Evolutionary conservation across 1,139 yeast genomes (phyloP), one percentile per base, ranked within the genome.

Genomic region (Debaryomycetaceae sp.): DNA sequence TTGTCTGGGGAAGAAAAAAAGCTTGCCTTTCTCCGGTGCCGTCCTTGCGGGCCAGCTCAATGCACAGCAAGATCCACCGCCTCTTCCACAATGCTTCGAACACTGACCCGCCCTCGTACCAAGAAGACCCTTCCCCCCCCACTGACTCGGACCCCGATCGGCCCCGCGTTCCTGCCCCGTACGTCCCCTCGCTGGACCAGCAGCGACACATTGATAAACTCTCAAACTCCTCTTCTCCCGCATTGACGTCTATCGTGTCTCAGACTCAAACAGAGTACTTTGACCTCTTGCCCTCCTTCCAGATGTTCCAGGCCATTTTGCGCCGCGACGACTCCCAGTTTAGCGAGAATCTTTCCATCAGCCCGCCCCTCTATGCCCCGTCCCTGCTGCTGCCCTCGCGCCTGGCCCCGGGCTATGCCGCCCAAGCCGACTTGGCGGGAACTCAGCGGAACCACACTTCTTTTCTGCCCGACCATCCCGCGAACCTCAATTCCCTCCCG

Each of bases 261-360:
- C 43, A 52, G 23, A 44, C 62, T 2, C 63, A 58, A 25, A 62
- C 68, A 1, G 68, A 62, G 33, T 63, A 62, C 39, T 64, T 63
- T 38, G 79, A 74, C 41, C 63, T 74, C 3, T 47, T 74, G 26
- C 81, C 81, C 1, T 71, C 79, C 2, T 75, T 74, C 43, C 78
- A 73, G 39, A 71, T 74, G 77, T 73, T 68, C 39, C 74, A 68
- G 38, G 61, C 71, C 16, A 59, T 74, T 33, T 55, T 73, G 34
- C 67, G 66, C 33, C 43, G 77, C 32, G 66, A 63, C 36, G 66
- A 61, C 32, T 41, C 43, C 23, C 70, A 65, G 38, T 64, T 64
- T 33, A 48, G 44, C 30, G 71, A 64, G 35, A 54, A 59, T 32
- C 44, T 56, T 15, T 40, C 49, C 13, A 53, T 53, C 0, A 36